Evolutionary conservation across 2,329 filamentous ascomycete species (phyloP).

Genomic region (Aspergillus eucalypticola): DNA sequence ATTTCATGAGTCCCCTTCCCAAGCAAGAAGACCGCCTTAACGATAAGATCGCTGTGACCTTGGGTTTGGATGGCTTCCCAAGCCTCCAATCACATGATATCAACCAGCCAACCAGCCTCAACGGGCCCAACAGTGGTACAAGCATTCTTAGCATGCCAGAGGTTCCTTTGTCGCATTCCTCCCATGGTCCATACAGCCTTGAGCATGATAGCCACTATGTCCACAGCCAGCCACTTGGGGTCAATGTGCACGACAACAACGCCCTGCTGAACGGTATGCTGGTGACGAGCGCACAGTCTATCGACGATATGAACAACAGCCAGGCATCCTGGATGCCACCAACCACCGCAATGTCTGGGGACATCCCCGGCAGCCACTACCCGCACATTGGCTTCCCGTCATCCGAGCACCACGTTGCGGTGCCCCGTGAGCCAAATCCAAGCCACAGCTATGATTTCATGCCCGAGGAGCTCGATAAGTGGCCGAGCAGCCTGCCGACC

Average conservation of each 20-base stretch:
- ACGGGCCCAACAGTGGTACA: constrained; percentile 29
- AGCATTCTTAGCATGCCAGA: constrained; percentile 41
- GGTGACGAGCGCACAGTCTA: constrained; percentile 30
- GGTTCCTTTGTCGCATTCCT: constrained; percentile 34
- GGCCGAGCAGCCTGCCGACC: constrained; percentile 37
- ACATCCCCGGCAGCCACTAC: constrained; percentile 34
- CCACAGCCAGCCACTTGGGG: constrained; percentile 31
- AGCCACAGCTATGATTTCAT: constrained; percentile 31
- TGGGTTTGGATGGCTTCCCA: constrained; percentile 38
- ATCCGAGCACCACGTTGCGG: constrained; percentile 32
- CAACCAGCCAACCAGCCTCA: constrained; percentile 33
- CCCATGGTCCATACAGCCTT: constrained; percentile 33
- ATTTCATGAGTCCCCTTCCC: constrained; percentile 37
- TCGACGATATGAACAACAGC: constrained; percentile 38
- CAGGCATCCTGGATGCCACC: constrained; percentile 35
- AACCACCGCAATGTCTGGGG: constrained; percentile 29
- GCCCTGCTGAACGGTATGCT: constrained; percentile 37
- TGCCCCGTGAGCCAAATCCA: constrained; percentile 37
- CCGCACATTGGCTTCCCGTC: constrained; percentile 35
- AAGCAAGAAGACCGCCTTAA: constrained; percentile 36
- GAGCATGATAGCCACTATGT: constrained; percentile 38
- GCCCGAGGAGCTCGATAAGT: constrained; percentile 39
- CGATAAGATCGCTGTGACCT: constrained; percentile 38
- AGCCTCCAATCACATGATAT: constrained; percentile 33
- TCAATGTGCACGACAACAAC: constrained; percentile 35